These are phyloP conservation scores for Colletotrichum camelliae DNA, from an alignment of 2,329 filamentous ascomycete species.

Conservation along the genomic window DNA sequence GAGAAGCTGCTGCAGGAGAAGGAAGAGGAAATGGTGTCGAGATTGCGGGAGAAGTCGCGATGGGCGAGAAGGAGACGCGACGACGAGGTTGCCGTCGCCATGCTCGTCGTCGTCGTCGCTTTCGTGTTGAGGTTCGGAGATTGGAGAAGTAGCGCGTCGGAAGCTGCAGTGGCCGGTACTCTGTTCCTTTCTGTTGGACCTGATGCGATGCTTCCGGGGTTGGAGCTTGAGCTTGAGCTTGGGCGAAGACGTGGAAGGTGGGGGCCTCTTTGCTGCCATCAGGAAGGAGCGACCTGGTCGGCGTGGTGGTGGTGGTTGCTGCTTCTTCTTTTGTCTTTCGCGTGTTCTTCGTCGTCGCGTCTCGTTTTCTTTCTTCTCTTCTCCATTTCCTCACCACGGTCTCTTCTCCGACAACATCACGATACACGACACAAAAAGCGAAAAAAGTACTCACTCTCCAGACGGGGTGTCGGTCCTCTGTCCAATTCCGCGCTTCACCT, in stretches of 20 bases:
- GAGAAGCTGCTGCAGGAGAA: not conserved
- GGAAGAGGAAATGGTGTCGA: not conserved
- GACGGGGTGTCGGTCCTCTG: not conserved
- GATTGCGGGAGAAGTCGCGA: not conserved
- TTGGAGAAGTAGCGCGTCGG: not conserved
- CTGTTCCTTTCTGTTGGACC: not conserved
- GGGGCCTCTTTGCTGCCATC: not conserved
- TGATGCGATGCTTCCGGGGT: not conserved
- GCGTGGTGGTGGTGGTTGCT: not conserved
- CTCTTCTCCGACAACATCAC: not conserved
- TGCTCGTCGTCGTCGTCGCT: not conserved
- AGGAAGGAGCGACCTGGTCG: not conserved
- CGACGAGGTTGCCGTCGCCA: not conserved
- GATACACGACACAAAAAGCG: not conserved
- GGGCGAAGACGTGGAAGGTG: not conserved
- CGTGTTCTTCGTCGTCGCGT: not conserved
- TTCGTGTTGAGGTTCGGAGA: not conserved
- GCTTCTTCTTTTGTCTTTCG: not conserved
- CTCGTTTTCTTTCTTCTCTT: not conserved
- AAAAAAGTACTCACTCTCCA: not conserved
- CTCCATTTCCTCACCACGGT: not conserved
- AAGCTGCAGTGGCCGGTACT: not conserved
- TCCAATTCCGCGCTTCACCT: not conserved
- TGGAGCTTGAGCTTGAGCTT: constrained; percentile 2
- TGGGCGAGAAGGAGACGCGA: not conserved